Conservation (phyloP, 331 rosid species). For the Quercus phellos region DNA sequence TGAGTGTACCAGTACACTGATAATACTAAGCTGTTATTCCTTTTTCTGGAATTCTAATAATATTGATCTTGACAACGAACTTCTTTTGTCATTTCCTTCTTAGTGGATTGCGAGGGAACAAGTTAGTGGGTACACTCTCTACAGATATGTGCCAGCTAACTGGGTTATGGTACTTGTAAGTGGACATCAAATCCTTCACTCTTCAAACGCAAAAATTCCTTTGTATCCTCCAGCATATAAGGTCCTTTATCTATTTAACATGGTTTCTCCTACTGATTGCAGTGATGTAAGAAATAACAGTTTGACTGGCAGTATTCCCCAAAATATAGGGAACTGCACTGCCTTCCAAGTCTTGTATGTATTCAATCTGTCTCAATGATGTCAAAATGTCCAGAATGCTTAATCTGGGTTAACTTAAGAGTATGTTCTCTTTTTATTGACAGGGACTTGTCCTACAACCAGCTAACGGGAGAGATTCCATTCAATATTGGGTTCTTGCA, state of each 20-base stretch:
- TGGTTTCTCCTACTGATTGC: conserved; percentile 5
- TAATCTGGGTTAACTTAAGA: neutral
- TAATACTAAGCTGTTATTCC: neutral
- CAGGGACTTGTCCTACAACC: conserved; percentile 96
- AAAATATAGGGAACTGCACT: conserved; percentile 83
- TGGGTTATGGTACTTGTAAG: conserved; percentile 98
- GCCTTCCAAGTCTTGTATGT: conserved; percentile 98
- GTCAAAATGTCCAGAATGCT: neutral
- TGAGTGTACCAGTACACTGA: conserved; percentile 35
- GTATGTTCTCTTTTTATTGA: neutral
- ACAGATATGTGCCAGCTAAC: conserved; percentile 93
- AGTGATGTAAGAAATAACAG: conserved; percentile 97
- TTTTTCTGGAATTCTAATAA: neutral
- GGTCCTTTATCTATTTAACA: neutral
- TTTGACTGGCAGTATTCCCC: conserved; percentile 84
- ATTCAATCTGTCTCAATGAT: conserved; percentile 22
- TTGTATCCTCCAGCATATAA: neutral
- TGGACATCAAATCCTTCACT: conserved; percentile 16
- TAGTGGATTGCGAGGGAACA: conserved; percentile 97
- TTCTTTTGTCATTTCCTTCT: neutral
- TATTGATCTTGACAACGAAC: neutral
- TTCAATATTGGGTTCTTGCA: conserved; percentile 93
- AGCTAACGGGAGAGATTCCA: conserved; percentile 81
- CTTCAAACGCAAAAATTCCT: neutral
- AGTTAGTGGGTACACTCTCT: conserved; percentile 75